These are phyloP conservation scores for Rossbeevera mucosa DNA, from an alignment of 768 basidiomycete genomes.

Conservation along the genomic window DNA sequence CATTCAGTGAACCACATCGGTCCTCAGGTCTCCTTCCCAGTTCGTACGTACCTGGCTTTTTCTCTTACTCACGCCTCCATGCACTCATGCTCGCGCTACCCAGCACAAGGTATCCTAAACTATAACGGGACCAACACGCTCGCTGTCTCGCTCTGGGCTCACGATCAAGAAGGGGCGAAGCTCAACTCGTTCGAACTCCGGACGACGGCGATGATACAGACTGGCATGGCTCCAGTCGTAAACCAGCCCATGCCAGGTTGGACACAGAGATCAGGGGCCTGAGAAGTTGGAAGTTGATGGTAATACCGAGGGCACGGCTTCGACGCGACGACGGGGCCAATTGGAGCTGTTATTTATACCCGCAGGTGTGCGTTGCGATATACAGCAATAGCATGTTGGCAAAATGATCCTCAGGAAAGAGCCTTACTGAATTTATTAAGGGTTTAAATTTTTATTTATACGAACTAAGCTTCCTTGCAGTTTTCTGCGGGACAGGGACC, in stretches of 20 bases:
- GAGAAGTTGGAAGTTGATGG: not conserved
- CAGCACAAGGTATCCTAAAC: slow-evolving; percentile 49
- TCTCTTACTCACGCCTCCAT: not conserved
- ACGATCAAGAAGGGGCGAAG: slow-evolving; percentile 37
- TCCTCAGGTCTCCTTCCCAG: slow-evolving; percentile 23
- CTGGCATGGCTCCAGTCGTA: slow-evolving; percentile 19
- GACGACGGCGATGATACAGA: slow-evolving; percentile 31
- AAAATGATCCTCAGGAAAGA: no score
- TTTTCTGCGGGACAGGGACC: no score
- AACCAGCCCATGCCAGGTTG: slow-evolving; percentile 28
- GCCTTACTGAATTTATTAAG: no score
- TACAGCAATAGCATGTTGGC: no score
- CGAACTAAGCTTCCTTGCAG: no score
- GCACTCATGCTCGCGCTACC: slow-evolving; percentile 6
- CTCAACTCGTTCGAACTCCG: slow-evolving; percentile 37
- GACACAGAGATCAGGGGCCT: slow-evolving; percentile 17
- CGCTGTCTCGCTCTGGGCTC: slow-evolving; percentile 47
- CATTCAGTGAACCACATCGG: slow-evolving; percentile 22
- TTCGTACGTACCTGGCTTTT: slow-evolving; percentile 15
- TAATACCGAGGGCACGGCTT: not conserved
- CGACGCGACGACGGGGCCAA: not conserved
- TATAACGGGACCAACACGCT: slow-evolving; percentile 46
- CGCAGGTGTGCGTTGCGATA: no score
- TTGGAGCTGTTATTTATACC: not conserved
- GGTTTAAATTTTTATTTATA: no score